Base-by-base conservation (phyloP, 2,329 filamentous ascomycete species). In the Teratosphaeria viscida region DNA sequence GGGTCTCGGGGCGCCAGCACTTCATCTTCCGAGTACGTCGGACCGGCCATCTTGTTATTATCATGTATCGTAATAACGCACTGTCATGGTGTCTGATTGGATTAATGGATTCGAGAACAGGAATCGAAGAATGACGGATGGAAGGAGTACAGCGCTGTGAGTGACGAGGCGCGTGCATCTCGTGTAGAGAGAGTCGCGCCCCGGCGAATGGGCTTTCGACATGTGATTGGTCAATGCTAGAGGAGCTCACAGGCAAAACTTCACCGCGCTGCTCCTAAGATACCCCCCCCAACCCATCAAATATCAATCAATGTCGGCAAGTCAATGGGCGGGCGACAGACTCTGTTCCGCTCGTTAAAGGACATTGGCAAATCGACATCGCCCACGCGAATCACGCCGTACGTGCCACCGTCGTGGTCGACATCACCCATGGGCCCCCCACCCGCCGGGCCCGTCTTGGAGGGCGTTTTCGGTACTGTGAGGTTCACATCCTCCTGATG, bases 381-480 rank as follows among this genome's bases (percentile, higher is more conserved):
- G 19, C 57, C 52, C 34, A 59, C 56, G 35, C 57, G 55, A 37
- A n/a, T 26, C 19, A 49, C 43, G 16, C 43, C 43, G 6, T 49
- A 49, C 43, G 19, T 49, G 16, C 43, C 57, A 55, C 35, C 26
- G 27, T 57, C 49, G 39, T 52, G 26, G 5, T 14, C 53, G 26
- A 26, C 53, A 14, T 43, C 37, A 14, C 37, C 37, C 4, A 54
- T 54, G 53, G 14, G 49, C 27, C 27, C 59, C 47, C 2, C 37
- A 16, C 27, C 43, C n/a, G 43, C 34, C 53, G 16, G 37, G 59
- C 64, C 54, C 57, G 58, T 34, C 63, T 64, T 43, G 59, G 84
- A 88, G 72, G 85, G 85, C 65, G 78, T 85, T 62, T 83, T 86
- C 67, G 82, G 82, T 85, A 77, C 65, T 52, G 65, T 65, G 72